Evolutionary conservation across 257 asterid genomes (phyloP).

Genomic region (Nicotiana tabacum): DNA sequence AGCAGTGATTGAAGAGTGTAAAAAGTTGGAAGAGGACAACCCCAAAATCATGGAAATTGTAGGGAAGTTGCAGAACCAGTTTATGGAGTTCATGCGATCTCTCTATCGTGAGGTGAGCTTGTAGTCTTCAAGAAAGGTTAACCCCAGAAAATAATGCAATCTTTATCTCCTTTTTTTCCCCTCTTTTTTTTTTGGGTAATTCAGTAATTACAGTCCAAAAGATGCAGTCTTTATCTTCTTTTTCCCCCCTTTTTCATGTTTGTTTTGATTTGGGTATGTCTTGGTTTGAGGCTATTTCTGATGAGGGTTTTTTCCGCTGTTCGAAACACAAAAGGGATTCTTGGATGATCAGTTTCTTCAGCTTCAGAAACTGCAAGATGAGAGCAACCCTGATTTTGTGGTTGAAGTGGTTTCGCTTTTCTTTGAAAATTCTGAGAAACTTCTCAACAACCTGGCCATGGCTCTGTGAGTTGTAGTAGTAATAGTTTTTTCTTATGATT

Average conservation of each 20-base stretch:
- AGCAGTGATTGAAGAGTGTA: not conserved
- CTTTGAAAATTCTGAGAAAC: slow-evolving; percentile 29
- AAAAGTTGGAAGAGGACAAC: not conserved
- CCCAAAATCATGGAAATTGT: slow-evolving; percentile 15
- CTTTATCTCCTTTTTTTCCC: not conserved
- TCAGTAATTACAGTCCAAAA: not conserved
- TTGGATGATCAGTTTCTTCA: slow-evolving; percentile 27
- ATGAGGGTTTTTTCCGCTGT: not conserved
- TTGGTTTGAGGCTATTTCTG: not conserved
- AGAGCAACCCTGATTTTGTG: slow-evolving; percentile 33
- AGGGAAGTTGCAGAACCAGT: slow-evolving; percentile 21
- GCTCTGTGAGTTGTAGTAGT: slow-evolving; percentile 14
- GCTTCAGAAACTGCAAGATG: slow-evolving; percentile 30
- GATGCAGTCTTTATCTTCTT: not conserved
- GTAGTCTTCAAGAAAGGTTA: not conserved
- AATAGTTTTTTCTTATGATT: not conserved
- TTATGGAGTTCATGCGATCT: slow-evolving; percentile 7
- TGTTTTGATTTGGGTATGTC: not conserved
- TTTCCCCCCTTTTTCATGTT: not conserved
- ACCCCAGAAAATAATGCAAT: not conserved
- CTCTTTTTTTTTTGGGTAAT: not conserved
- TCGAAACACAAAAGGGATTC: slow-evolving; percentile 9
- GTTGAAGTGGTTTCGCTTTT: slow-evolving; percentile 28
- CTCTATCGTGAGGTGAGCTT: slow-evolving; percentile 25
- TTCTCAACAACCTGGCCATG: slow-evolving; percentile 19